Base-by-base conservation (phyloP, 768 basidiomycete species). In the Tephrocybe sp. region DNA sequence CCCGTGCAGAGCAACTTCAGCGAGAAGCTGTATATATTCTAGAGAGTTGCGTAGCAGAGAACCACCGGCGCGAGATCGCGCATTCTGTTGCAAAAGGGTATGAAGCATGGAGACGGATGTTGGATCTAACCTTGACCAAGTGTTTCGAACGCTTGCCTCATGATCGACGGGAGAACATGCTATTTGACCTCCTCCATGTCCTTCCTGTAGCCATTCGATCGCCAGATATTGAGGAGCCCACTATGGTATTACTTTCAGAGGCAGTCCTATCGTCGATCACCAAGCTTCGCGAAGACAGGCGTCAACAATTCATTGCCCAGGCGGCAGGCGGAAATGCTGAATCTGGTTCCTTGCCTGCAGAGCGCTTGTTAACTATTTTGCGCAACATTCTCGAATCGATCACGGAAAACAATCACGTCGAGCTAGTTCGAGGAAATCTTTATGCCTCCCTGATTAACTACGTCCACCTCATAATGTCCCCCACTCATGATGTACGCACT, bases 401-500 rank as follows among this genome's bases (percentile, higher is more conserved):
- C 47, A 60, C 86, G 49, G 83, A 88, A 53, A 85, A 79, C 51
- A 89, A 86, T 52, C 85, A 83, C 11, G 79, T 87, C 22, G 92
- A 95, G 61, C 74, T 91, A 43, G 87, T 94, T 15, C 86, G 94
- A 21, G 95, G 95, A 6, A 97, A 98, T 62, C 74, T 97, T n/a
- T 98, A 95, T 64, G 91, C 92, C 3, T 75, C 90, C 4, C 72
- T 97, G 49, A 82, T 91, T 69, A 95, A 95, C 66, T 94, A 92
- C 61, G 69, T 95, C 34, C 86, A 94, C 60, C 78, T 95, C n/a
- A 72, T 88, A 40, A 61, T 73, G 18, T 69, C 74, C 30, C 60
- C 69, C 4, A 60, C 50, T 34, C 60, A 63, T 30, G 50, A 54
- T 18, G 30, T 39, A n/a, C 44, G 23, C 6, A 25, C 27, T 23